Conservation (phyloP, 73 alveolate genomes). For the Paraurostyla sp. region DNA sequence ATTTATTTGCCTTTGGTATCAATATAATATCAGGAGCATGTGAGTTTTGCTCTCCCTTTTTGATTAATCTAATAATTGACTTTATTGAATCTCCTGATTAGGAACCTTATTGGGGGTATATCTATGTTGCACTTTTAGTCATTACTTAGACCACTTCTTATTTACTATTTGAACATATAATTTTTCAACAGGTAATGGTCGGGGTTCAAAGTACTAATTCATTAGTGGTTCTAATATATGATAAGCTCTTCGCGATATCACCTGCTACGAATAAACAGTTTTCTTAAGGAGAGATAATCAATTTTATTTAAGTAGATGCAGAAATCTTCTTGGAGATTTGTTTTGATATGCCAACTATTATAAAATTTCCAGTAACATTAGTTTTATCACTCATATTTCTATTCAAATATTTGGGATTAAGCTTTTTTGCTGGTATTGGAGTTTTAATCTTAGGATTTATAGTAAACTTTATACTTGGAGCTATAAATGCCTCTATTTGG, state of each 20-base stretch:
- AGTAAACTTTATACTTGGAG: constrained; percentile 69
- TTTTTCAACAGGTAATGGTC: constrained; percentile 74
- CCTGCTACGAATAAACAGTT: constrained; percentile 78
- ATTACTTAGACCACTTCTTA: background rate
- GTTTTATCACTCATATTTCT: constrained; percentile 71
- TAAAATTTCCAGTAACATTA: constrained; percentile 77
- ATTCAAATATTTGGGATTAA: constrained; percentile 77
- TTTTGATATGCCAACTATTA: constrained; percentile 67
- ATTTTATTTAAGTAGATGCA: constrained; percentile 85
- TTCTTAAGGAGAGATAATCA: constrained; percentile 85
- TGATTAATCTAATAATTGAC: constrained; percentile 24
- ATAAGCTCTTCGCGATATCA: constrained; percentile 77
- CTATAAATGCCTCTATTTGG: constrained; percentile 66
- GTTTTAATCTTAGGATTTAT: constrained; percentile 73
- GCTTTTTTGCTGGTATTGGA: constrained; percentile 84
- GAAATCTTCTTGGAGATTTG: constrained; percentile 56
- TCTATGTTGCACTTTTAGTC: constrained; percentile 1
- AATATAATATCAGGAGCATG: constrained; percentile 15
- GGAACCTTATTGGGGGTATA: constrained; percentile 12
- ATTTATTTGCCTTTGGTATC: background rate
- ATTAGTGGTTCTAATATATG: constrained; percentile 74
- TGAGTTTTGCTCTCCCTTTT: constrained; percentile 46
- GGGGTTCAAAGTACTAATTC: constrained; percentile 77
- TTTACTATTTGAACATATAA: constrained; percentile 65
- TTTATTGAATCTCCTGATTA: constrained; percentile 6